Percentiles rank a stretch among this genome's conserved stretches.
phyloP scores from a whole-genome alignment of 2,329 filamentous ascomycete species.

The Sclerotinia minor region DNA sequence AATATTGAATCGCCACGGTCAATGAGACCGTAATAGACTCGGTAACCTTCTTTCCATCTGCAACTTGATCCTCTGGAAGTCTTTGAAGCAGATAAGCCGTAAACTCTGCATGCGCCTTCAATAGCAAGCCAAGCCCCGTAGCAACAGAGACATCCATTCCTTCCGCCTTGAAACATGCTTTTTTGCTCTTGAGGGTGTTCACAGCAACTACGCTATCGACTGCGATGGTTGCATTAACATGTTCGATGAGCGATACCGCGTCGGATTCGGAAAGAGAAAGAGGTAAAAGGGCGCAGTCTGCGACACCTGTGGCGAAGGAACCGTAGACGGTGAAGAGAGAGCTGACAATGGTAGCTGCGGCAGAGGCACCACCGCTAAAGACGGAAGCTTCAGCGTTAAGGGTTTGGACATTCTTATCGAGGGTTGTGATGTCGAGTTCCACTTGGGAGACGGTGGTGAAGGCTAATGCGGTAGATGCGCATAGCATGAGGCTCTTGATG shows the following conservation, averaged over 20 bases:
- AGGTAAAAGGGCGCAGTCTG: neutral
- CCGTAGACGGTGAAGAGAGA: neutral
- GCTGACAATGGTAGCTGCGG: neutral
- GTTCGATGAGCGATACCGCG: neutral
- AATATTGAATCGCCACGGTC: neutral
- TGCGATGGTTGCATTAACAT: neutral
- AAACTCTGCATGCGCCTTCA: neutral
- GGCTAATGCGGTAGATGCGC: neutral
- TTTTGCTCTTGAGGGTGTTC: neutral
- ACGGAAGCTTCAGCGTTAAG: neutral
- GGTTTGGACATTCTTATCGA: conserved; percentile 1
- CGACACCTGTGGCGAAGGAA: neutral
- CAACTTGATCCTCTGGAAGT: neutral
- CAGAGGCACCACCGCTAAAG: neutral
- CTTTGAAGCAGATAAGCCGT: neutral
- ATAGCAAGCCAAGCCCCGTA: neutral
- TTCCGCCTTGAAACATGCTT: neutral
- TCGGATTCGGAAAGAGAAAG: neutral
- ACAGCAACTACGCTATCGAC: neutral
- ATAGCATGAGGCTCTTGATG: neutral
- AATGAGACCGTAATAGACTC: neutral
- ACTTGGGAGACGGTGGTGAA: neutral
- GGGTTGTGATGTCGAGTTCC: neutral
- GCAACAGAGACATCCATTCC: neutral
- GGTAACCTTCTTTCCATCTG: neutral